phyloP scores from a whole-genome alignment of 495 filamentous ascomycete genomes.

The Trypethelium eluteriae region DNA sequence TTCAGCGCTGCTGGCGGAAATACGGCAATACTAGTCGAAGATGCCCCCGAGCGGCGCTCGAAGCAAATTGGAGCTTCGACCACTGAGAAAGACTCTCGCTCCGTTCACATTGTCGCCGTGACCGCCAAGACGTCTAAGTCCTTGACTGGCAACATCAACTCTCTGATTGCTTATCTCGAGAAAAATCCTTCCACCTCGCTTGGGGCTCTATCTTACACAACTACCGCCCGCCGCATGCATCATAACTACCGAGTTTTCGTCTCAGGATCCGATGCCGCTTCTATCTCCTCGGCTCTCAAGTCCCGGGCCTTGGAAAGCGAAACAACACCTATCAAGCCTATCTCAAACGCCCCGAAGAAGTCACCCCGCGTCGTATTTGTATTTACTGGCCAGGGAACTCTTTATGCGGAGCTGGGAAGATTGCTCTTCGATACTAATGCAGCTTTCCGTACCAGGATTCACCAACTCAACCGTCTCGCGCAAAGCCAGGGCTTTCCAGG shows the following conservation, averaged over 20 bases:
- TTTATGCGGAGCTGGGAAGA: conserved; percentile 12
- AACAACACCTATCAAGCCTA: neutral
- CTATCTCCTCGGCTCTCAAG: neutral
- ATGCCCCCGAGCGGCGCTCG: conserved; percentile 28
- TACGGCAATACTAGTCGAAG: conserved; percentile 52
- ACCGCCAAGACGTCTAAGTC: conserved; percentile 44
- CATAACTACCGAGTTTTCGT: conserved; percentile 65
- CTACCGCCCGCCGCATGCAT: conserved; percentile 70
- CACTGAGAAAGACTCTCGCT: conserved; percentile 39
- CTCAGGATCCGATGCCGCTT: conserved; percentile 28
- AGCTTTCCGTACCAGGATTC: conserved; percentile 9
- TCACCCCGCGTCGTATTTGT: conserved; percentile 12
- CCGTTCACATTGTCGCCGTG: conserved; percentile 48
- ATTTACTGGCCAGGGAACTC: conserved; percentile 23
- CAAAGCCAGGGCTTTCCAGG: conserved; percentile 13
- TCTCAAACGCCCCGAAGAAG: neutral
- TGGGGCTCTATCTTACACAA: conserved; percentile 62
- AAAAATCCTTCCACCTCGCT: conserved; percentile 41
- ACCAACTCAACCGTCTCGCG: neutral
- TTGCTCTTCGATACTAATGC: conserved; percentile 10
- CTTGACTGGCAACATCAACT: conserved; percentile 29
- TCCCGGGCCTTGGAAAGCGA: too few relatives aligned
- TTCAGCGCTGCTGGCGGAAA: conserved; percentile 56
- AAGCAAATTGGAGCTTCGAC: too few relatives aligned
- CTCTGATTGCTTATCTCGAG: conserved; percentile 39